These are phyloP conservation scores for Ambrosia artemisiifolia DNA, from an alignment of 129 eudicot genomes.

Conservation along the genomic window DNA sequence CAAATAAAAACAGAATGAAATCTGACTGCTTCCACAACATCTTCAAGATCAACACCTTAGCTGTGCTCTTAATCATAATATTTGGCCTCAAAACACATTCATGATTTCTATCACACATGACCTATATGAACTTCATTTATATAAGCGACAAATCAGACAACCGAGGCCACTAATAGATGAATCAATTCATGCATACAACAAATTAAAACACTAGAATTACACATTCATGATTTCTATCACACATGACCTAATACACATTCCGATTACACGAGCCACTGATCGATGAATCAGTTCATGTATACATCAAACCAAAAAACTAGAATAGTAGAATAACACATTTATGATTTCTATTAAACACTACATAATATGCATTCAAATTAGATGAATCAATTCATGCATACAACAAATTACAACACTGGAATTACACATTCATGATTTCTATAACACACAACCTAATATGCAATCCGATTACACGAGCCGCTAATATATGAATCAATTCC, in stretches of 20 bases:
- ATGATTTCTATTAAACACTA: neutral
- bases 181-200: neutral
- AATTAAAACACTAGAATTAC: constrained; percentile 16
- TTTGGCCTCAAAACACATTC: neutral
- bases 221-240: neutral
- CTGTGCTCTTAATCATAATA: neutral
- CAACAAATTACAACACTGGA: neutral
- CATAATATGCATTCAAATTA: neutral
- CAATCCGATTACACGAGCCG: no score
- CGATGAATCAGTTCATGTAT: neutral
- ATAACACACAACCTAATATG: no score
- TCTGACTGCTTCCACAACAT: neutral
- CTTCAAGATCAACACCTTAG: neutral
- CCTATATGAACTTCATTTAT: neutral
- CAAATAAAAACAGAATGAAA: neutral
- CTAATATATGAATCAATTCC: no score
- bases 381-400: neutral
- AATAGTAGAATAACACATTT: neutral
- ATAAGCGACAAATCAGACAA: neutral
- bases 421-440: no score
- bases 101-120: neutral
- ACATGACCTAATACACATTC: no score
- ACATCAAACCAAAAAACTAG: constrained; percentile 4
- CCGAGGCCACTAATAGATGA: neutral
- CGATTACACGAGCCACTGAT: neutral